phyloP scores from a whole-genome alignment of 2,329 filamentous ascomycete species.

The Saccharata proteae region DNA sequence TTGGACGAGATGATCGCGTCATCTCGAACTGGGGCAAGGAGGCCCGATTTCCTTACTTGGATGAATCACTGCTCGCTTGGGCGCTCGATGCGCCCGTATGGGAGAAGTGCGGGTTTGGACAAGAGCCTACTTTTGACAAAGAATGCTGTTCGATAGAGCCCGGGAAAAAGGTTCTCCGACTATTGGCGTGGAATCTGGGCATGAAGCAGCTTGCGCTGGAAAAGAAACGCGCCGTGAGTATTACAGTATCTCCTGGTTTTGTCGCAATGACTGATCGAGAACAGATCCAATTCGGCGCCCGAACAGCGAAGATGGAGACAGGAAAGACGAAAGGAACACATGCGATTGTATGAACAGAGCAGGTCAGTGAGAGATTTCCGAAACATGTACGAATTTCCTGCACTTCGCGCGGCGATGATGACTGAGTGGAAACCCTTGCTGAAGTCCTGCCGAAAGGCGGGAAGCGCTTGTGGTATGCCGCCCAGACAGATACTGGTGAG shows the following conservation, averaged over 20 bases:
- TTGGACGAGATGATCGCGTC: slow-evolving; percentile 85
- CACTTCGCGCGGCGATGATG: neutral
- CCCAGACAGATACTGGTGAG: slow-evolving; percentile 9
- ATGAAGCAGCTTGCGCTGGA: slow-evolving; percentile 64
- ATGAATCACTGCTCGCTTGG: slow-evolving; percentile 76
- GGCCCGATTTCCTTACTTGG: slow-evolving; percentile 79
- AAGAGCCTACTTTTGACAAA: slow-evolving; percentile 13
- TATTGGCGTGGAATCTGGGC: slow-evolving; percentile 63
- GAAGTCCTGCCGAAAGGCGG: neutral
- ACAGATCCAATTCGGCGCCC: slow-evolving; percentile 32
- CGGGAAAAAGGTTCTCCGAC: slow-evolving; percentile 68
- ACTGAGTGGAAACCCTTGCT: no score
- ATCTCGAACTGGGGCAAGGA: slow-evolving; percentile 85
- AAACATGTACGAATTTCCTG: neutral
- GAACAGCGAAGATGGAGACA: slow-evolving; percentile 37
- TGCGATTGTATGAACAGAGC: slow-evolving; percentile 23
- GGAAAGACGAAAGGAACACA: slow-evolving; percentile 37
- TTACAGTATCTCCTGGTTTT: neutral
- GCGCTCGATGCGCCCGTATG: slow-evolving; percentile 62
- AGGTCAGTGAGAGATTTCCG: no score
- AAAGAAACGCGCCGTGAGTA: slow-evolving; percentile 76
- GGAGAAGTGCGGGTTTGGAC: slow-evolving; percentile 82
- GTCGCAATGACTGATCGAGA: slow-evolving; percentile 1
- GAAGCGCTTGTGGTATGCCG: neutral
- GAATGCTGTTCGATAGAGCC: slow-evolving; percentile 39